Base-by-base conservation (phyloP, 306 rosid species). In the Malus sieversii region DNA sequence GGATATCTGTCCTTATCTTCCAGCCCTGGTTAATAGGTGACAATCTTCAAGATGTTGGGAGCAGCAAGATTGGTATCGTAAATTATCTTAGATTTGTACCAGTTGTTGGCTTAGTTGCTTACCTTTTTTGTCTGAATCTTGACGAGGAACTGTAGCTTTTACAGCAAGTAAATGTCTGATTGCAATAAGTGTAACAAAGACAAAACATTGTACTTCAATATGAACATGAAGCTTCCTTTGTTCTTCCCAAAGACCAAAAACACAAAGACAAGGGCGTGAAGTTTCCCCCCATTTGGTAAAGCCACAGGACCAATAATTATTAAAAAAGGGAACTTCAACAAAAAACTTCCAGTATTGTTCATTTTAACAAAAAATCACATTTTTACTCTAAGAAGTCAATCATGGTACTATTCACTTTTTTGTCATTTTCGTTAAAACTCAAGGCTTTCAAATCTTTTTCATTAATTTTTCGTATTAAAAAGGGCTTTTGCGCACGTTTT, bases 1-100 rank as follows among this genome's bases (percentile, higher is more conserved):
- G 98, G 98, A 94, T 78, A 94, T 92, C 72, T 82, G 88, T 75
- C 86, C 91, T 61, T 92, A 92, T 94, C 70, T 94, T 94, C 85
- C 98, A 92, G 84, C 96, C 98, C 38, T 92, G 97, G 98, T 76
- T 94, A 83, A 88, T 92, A 71, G 88, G 93, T 32, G 96, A 86
- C 66, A 94, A 92, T 84, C 90, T 94, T 67, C 88, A 82, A 84
- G 90, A 92, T 82, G 83, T 92, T 4, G 79, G 86, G 81, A 82
- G 86, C 78, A 79, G 58, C 75, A 87, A 84, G 89, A 84, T 82
- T 67, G 82, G 48, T 71, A 2, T 82, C 1, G 90, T 94, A 3
- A 90, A 83, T 63, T 87, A 85, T 74, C 92, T 92, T 75, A 86
- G 88, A 53, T 94, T 85, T 86, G 82, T 94, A 16, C 97, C 98